Conservation (phyloP, 2,329 filamentous ascomycete species). For the Zasmidium cellare region DNA sequence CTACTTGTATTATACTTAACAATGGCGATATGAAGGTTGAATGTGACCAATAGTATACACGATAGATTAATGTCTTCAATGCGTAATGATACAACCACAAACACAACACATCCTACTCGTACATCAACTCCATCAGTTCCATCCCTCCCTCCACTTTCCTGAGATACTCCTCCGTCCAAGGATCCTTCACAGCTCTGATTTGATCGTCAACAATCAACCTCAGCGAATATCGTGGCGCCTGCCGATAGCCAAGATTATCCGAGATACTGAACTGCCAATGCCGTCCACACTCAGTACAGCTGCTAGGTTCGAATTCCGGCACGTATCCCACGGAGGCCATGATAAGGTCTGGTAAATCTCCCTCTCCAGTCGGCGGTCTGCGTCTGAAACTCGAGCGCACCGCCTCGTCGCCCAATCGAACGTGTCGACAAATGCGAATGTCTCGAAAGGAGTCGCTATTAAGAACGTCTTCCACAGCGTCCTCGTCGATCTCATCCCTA, state of each 20-base stretch:
- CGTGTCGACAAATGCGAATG: slow-evolving; percentile 7
- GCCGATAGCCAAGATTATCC: neutral
- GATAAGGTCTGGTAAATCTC: neutral
- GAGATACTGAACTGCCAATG: slow-evolving; percentile 8
- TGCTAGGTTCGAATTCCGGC: neutral
- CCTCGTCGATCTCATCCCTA: neutral
- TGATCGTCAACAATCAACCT: slow-evolving; percentile 7
- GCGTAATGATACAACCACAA: neutral
- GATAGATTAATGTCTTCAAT: neutral
- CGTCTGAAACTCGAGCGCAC: neutral
- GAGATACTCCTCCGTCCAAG: slow-evolving; percentile 9
- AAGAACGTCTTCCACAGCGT: neutral
- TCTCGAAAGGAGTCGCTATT: neutral
- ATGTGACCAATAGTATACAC: neutral
- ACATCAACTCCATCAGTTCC: slow-evolving; percentile 1
- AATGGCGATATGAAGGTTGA: neutral
- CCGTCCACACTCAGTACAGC: neutral
- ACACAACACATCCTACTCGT: neutral
- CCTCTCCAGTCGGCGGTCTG: neutral
- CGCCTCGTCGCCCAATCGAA: neutral
- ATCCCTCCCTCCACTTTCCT: slow-evolving; percentile 2
- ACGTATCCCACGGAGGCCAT: neutral
- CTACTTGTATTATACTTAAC: neutral
- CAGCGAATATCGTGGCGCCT: slow-evolving; percentile 1
- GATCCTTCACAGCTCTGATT: slow-evolving; percentile 1